Evolutionary conservation across 2,329 filamentous ascomycete genomes (phyloP).

Genomic region (Colletotrichum higginsianum): DNA sequence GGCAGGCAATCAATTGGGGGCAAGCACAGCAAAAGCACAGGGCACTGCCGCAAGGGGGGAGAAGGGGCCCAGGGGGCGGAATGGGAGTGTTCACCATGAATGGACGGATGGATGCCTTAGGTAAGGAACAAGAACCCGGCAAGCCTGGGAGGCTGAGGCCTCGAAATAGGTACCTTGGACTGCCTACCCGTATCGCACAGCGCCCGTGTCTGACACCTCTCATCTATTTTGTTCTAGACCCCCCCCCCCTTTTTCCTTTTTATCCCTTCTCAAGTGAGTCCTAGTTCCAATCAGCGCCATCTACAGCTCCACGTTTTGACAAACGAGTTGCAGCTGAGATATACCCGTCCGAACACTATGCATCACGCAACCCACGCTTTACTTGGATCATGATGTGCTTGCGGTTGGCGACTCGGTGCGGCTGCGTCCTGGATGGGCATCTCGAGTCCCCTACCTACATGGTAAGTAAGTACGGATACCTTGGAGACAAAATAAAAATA

Average conservation of each 20-base stretch:
- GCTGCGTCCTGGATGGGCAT: no score
- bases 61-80: not conserved
- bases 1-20: conserved; percentile 34
- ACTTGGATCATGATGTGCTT: no score
- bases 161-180: no score
- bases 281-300: conserved; percentile 18
- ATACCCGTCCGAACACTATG: not conserved
- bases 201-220: conserved; percentile 27
- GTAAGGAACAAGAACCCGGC: conserved; percentile 15
- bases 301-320: conserved; percentile 7
- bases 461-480: not conserved
- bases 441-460: not conserved
- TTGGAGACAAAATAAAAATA: not conserved
- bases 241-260: not conserved
- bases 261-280: no score
- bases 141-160: not conserved
- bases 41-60: conserved; percentile 7
- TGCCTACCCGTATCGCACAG: no score
- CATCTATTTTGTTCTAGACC: conserved; percentile 8
- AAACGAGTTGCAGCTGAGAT: not conserved
- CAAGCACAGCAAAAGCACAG: conserved; percentile 28
- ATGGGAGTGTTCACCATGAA: not conserved
- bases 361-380: not conserved
- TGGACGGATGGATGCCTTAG: not conserved
- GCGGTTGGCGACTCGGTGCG: no score